phyloP scores from a whole-genome alignment of 2,329 filamentous ascomycete genomes.

The Aspergillus latus region DNA sequence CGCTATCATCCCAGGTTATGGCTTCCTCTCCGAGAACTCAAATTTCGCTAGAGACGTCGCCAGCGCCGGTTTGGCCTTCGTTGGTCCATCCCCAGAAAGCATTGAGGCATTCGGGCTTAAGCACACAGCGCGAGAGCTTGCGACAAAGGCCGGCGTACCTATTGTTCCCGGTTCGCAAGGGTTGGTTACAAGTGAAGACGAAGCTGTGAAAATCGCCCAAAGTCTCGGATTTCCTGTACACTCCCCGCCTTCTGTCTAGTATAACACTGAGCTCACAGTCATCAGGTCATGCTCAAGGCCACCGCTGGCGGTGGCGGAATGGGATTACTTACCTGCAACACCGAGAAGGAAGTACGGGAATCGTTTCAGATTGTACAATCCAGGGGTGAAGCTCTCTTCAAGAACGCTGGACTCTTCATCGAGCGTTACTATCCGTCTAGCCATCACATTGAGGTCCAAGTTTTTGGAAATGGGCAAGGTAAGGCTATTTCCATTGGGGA shows the following conservation, averaged over 20 bases:
- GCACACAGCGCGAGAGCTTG: slow-evolving; percentile 24
- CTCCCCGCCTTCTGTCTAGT: neutral
- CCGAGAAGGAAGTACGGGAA: neutral
- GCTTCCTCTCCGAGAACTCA: slow-evolving; percentile 37
- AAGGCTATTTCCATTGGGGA: slow-evolving; percentile 82
- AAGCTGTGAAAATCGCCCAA: slow-evolving; percentile 27
- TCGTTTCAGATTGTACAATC: neutral
- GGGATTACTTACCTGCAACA: neutral
- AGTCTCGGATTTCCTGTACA: slow-evolving; percentile 51
- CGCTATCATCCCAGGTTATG: slow-evolving; percentile 38
- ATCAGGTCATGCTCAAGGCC: slow-evolving; percentile 8
- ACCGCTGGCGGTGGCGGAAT: slow-evolving; percentile 12
- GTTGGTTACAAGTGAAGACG: slow-evolving; percentile 19
- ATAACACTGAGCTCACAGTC: neutral
- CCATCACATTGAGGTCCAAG: slow-evolving; percentile 84
- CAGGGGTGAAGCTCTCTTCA: neutral
- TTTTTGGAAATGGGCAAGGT: slow-evolving; percentile 80
- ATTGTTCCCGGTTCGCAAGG: slow-evolving; percentile 27
- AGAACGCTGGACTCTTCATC: neutral
- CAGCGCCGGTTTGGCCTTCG: slow-evolving; percentile 33
- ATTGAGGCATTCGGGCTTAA: slow-evolving; percentile 37
- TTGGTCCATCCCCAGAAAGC: slow-evolving; percentile 32
- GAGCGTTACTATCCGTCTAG: slow-evolving; percentile 65
- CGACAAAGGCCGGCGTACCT: slow-evolving; percentile 29
- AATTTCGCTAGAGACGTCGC: slow-evolving; percentile 30